These are phyloP conservation scores for Hyphopichia pseudoburtonii DNA, from an alignment of 1,139 yeast species.

Conservation along the genomic window DNA sequence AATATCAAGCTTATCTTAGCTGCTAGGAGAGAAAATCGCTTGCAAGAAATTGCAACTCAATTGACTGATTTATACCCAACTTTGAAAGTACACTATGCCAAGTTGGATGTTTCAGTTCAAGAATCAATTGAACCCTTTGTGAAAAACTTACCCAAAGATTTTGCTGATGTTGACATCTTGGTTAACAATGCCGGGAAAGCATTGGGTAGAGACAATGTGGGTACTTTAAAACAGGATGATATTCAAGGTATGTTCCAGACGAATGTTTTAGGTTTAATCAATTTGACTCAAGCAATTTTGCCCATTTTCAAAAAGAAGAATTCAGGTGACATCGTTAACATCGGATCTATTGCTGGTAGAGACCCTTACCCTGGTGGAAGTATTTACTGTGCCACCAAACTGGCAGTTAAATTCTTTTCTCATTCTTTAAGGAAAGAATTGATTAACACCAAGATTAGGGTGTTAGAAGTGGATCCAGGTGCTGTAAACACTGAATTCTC, in stretches of 20 bases:
- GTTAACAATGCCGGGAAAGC: slow-evolving; percentile 87
- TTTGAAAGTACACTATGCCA: slow-evolving; percentile 47
- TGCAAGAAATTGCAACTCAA: slow-evolving; percentile 46
- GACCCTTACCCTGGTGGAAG: slow-evolving; percentile 54
- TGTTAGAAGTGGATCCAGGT: slow-evolving; percentile 53
- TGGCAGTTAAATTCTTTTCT: slow-evolving; percentile 49
- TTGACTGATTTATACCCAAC: slow-evolving; percentile 46
- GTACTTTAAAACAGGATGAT: slow-evolving; percentile 53
- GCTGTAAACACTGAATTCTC: slow-evolving; percentile 54
- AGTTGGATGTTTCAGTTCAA: slow-evolving; percentile 61
- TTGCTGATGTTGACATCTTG: slow-evolving; percentile 61
- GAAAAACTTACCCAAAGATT: slow-evolving; percentile 49
- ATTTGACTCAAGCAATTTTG: slow-evolving; percentile 64
- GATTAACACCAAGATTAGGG: slow-evolving; percentile 45
- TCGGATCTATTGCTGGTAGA: slow-evolving; percentile 54
- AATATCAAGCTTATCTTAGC: slow-evolving; percentile 61
- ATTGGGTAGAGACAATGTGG: slow-evolving; percentile 64
- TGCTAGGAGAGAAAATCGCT: slow-evolving; percentile 65
- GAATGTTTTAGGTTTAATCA: slow-evolving; percentile 71
- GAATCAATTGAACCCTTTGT: slow-evolving; percentile 55
- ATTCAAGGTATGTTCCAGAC: slow-evolving; percentile 67
- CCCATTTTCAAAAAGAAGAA: slow-evolving; percentile 60
- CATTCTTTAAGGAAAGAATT: slow-evolving; percentile 48
- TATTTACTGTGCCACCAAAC: slow-evolving; percentile 52
- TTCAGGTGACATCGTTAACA: slow-evolving; percentile 47